Base-by-base conservation (phyloP, 371 early-diverging fungal species). In the Syncephalastrum monosporum region DNA sequence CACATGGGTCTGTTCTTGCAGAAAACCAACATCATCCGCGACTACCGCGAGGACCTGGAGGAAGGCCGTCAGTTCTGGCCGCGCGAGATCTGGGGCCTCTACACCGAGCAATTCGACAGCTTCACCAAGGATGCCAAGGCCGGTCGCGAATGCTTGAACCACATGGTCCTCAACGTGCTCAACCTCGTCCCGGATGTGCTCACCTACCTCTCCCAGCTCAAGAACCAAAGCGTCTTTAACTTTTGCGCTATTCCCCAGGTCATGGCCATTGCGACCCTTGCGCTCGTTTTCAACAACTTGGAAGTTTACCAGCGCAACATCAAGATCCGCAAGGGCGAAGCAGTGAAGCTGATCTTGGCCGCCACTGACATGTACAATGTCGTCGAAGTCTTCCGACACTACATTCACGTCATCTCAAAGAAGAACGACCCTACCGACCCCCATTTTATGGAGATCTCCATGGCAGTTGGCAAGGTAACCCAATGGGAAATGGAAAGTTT, bases 241-340 rank as follows among this genome's bases (percentile, higher is more conserved):
- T 97, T 97, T 69, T 92, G 94, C 69, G 98, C 98, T 21, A 98
- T 98, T 57, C 98, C 98, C 19, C 97, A 98, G 79, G 91, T 93
- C 23, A 97, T 97, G 98, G 98, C 98, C 16, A 90, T 98, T 58
- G 90, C 98, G n/a, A 91, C 97, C 1, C 71, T 98, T 21, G 82
- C 87, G 29, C 64, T 90, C 51, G 88, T 94, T 42, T 94, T 90
- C 66, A 91, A 93, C 78, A 95, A 95, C 72, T 74, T 84, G 56
- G 77, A 77, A 23, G 77, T 96, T 19, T 93, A 90, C 63, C 78
- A 83, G 2, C 77, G 76, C 38, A 90, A 91, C 57, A 82, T 92
- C 64, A 98, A 98, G 81, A 97, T 97, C 64, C 91, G 97, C 57
- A 95, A 96, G 67, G 96, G 96, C 6, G 88, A 91, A 63, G 90